Conservation (phyloP, 2,329 filamentous ascomycete genomes). For the Cladosporium sp. region DNA sequence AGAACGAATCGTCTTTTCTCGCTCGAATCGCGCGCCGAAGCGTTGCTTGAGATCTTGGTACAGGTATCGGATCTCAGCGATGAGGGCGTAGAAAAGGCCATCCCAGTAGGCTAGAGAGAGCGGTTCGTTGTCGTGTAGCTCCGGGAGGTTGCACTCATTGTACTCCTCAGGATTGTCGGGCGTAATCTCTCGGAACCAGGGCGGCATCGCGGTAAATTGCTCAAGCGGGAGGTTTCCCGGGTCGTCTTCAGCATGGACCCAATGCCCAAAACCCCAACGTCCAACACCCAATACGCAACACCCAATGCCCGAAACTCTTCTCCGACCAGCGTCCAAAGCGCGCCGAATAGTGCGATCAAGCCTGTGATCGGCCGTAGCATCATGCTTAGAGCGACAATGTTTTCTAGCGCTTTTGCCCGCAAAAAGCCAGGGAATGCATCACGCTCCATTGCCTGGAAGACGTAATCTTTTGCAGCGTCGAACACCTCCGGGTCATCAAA, state of each 20-base stretch:
- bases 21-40: conserved; percentile 19
- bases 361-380: conserved; percentile 83
- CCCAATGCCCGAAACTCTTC: conserved; percentile 46
- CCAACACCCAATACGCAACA: no score
- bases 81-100: no score
- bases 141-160: conserved; percentile 5
- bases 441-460: conserved; percentile 99
- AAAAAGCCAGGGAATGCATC: conserved; percentile 98
- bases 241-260: not conserved
- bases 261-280: no score
- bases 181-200: not conserved
- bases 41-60: conserved; percentile 23
- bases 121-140: not conserved
- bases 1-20: conserved; percentile 18
- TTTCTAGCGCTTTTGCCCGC: conserved; percentile 90
- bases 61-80: not conserved
- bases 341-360: conserved; percentile 82
- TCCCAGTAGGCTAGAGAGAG: conserved; percentile 13
- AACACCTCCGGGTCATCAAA: conserved; percentile 83
- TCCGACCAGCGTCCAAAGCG: conserved; percentile 82
- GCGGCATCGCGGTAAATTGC: not conserved
- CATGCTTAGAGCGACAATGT: conserved; percentile 87
- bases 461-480: conserved; percentile 96
- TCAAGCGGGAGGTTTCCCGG: not conserved
- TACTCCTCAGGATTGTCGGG: not conserved